Evolutionary conservation across 2,329 filamentous ascomycete species (phyloP).

Genomic region (Cladosporium colombiae): DNA sequence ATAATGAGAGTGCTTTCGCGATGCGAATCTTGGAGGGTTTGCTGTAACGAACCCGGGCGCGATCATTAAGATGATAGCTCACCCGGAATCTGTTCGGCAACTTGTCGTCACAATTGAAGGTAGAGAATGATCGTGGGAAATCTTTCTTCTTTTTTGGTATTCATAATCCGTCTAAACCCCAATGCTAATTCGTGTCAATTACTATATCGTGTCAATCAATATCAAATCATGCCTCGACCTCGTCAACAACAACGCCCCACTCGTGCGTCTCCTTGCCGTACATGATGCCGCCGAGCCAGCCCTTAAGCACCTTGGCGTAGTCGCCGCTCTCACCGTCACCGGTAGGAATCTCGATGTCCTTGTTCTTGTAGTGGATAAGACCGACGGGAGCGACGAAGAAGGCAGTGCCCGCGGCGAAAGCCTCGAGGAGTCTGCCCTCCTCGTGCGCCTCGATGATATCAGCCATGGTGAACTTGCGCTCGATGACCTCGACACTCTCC

Average conservation of each 20-base stretch:
- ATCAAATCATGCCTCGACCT: constrained; percentile 16
- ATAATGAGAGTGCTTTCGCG: too few relatives aligned
- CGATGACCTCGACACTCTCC: constrained; percentile 66
- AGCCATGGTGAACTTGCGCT: constrained; percentile 78
- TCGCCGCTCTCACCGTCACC: constrained; percentile 42
- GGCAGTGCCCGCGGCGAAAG: constrained; percentile 85
- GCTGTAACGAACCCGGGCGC: too few relatives aligned
- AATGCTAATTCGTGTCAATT: constrained; percentile 2
- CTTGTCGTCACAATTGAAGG: not conserved
- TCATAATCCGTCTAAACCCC: not conserved
- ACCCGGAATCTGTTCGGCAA: not conserved
- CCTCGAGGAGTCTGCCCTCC: constrained; percentile 78
- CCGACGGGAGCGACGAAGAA: constrained; percentile 52
- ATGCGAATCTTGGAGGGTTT: too few relatives aligned
- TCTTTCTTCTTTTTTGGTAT: not conserved
- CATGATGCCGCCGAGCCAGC: constrained; percentile 53
- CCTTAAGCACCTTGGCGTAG: constrained; percentile 47
- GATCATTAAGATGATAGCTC: too few relatives aligned
- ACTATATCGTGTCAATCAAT: not conserved
- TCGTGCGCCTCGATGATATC: constrained; percentile 71
- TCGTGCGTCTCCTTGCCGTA: constrained; percentile 49
- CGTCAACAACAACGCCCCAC: constrained; percentile 41
- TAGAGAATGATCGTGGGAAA: not conserved
- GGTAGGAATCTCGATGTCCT: constrained; percentile 47
- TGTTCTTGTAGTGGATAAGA: constrained; percentile 48